These are phyloP conservation scores for Xylaria polymorpha DNA, from an alignment of 2,329 filamentous ascomycete genomes.

Conservation along the genomic window DNA sequence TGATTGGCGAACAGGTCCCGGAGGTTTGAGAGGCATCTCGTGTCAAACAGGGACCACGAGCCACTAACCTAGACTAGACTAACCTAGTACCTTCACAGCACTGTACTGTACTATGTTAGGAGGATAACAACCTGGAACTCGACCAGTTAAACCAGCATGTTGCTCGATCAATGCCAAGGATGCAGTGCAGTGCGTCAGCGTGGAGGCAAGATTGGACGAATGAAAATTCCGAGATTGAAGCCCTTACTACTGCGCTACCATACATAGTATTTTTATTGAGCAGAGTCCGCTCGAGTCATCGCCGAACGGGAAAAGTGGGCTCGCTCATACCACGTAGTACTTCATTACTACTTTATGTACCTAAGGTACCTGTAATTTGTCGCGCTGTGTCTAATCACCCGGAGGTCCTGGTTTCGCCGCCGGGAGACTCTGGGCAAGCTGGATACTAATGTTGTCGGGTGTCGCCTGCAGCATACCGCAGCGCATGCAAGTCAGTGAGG, in stretches of 20 bases:
- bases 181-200: conserved; percentile 27
- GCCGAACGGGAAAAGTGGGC: conserved; percentile 24
- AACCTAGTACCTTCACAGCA: too few relatives aligned
- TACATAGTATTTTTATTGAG: conserved; percentile 29
- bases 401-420: neutral
- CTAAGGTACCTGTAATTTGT: neutral
- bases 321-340: conserved; percentile 31
- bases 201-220: conserved; percentile 18
- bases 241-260: conserved; percentile 7
- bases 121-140: neutral
- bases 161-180: neutral
- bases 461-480: neutral
- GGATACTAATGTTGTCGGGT: neutral
- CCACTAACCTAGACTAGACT: neutral
- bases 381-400: neutral
- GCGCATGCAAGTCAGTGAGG: conserved; percentile 5
- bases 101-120: too few relatives aligned
- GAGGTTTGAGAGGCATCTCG: neutral
- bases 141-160: neutral
- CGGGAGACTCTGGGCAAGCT: neutral
- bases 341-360: neutral
- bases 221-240: conserved; percentile 10
- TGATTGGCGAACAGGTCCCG: conserved; percentile 4
- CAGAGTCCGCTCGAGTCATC: conserved; percentile 28
- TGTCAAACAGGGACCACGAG: neutral